These are phyloP conservation scores for Euptelea pleiosperma DNA, from an alignment of 164 flowering plant genomes.

Conservation along the genomic window DNA sequence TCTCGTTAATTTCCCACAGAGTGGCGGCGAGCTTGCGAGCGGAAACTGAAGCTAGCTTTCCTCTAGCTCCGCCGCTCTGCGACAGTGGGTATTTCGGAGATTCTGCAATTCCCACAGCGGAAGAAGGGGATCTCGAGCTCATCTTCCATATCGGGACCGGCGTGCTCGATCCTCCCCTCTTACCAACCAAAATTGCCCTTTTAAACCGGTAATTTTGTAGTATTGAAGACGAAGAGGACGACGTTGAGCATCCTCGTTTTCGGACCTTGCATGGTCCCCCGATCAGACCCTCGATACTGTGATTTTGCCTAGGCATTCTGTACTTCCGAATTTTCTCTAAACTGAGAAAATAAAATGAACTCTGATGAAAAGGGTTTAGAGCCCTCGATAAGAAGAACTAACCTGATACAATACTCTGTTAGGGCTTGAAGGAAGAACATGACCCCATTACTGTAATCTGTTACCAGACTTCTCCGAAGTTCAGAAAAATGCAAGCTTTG, in stretches of 20 bases:
- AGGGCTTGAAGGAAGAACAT: not conserved
- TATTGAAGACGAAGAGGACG: constrained; percentile 70
- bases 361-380: too few species aligned
- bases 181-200: constrained; percentile 63
- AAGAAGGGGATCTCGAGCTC: constrained; percentile 44
- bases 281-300: constrained; percentile 36
- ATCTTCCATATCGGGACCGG: constrained; percentile 77
- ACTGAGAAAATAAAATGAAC: not conserved
- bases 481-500: not conserved
- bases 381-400: not conserved
- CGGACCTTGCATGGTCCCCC: constrained; percentile 57
- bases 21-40: constrained; percentile 95
- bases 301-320: constrained; percentile 54
- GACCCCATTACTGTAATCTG: too few species aligned
- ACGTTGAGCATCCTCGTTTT: constrained; percentile 73
- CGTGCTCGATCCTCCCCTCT: constrained; percentile 64
- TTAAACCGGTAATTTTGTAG: constrained; percentile 66
- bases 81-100: constrained; percentile 40
- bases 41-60: constrained; percentile 53
- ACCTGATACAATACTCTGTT: too few species aligned
- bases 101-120: constrained; percentile 27
- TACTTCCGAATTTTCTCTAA: not conserved
- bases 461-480: too few species aligned
- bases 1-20: constrained; percentile 92
- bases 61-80: constrained; percentile 26